Evolutionary conservation across 2,329 filamentous ascomycete species (phyloP).

Genomic region (Truncatella angustata): DNA sequence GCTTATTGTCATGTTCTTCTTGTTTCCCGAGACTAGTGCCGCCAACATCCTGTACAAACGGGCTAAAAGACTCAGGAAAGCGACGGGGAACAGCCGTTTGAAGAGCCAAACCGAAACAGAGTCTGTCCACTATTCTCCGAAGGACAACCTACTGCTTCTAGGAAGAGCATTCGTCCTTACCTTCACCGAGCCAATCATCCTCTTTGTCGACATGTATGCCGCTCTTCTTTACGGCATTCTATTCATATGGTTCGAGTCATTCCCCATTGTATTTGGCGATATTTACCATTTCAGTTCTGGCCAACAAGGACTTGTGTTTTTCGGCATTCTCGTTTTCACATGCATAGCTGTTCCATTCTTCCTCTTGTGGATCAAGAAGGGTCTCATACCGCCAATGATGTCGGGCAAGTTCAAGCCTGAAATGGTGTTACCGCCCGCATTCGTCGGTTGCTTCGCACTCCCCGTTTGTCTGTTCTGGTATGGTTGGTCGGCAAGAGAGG

Average conservation of each 20-base stretch:
- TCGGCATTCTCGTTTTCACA: background rate
- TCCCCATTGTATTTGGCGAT: slow-evolving; percentile 2
- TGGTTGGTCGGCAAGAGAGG: slow-evolving; percentile 58
- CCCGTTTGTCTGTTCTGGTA: slow-evolving; percentile 65
- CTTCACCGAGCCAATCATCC: background rate
- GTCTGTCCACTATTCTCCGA: background rate
- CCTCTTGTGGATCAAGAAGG: background rate
- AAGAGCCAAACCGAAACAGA: background rate
- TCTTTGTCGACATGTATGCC: background rate
- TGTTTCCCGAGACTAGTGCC: background rate
- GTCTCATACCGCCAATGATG: background rate
- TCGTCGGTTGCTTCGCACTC: slow-evolving; percentile 23
- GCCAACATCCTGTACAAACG: background rate
- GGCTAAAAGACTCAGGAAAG: background rate
- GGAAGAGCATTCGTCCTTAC: background rate
- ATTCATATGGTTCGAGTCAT: slow-evolving; percentile 5
- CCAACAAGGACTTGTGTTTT: background rate
- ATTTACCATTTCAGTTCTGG: background rate
- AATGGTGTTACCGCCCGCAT: background rate
- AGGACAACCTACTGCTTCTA: background rate
- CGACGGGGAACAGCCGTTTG: background rate
- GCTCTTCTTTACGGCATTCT: background rate
- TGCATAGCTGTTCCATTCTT: background rate
- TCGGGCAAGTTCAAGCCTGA: slow-evolving; percentile 1
- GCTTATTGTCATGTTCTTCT: background rate